Percentiles rank a stretch among this genome's conserved stretches.
These are phyloP conservation scores for Colletotrichum paranaense DNA, from an alignment of 2,329 filamentous ascomycete species.

Conservation along the genomic window DNA sequence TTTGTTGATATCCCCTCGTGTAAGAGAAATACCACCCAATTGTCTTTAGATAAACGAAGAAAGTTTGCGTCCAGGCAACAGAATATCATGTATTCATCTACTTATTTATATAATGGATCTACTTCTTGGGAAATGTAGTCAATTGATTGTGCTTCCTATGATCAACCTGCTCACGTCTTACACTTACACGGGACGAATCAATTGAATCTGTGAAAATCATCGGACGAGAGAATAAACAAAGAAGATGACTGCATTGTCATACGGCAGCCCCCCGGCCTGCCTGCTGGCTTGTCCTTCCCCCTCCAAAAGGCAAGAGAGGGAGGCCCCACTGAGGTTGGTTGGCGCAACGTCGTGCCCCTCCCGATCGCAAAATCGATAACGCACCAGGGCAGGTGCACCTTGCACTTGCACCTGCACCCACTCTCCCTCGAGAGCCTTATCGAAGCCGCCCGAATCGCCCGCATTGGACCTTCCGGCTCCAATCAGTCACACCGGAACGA, in stretches of 20 bases:
- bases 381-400: background rate
- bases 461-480: background rate
- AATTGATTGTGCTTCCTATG: background rate
- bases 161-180: background rate
- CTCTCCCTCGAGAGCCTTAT: slow-evolving; percentile 15
- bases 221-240: background rate
- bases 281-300: background rate
- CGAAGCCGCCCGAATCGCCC: slow-evolving; percentile 24
- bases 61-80: background rate
- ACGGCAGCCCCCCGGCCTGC: slow-evolving; percentile 2
- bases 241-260: background rate
- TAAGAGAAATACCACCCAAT: slow-evolving; percentile 16
- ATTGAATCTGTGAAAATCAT: background rate
- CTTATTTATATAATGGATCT: background rate
- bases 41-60: slow-evolving; percentile 12
- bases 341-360: background rate
- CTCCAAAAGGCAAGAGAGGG: background rate
- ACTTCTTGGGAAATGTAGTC: background rate
- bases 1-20: slow-evolving; percentile 34
- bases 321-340: background rate
- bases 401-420: too few relatives aligned
- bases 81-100: background rate
- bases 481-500: background rate
- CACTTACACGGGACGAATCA: background rate
- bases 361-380: background rate